These are phyloP conservation scores for Gaeumannomyces sp. DNA, from an alignment of 2,329 filamentous ascomycete species.

Conservation along the genomic window DNA sequence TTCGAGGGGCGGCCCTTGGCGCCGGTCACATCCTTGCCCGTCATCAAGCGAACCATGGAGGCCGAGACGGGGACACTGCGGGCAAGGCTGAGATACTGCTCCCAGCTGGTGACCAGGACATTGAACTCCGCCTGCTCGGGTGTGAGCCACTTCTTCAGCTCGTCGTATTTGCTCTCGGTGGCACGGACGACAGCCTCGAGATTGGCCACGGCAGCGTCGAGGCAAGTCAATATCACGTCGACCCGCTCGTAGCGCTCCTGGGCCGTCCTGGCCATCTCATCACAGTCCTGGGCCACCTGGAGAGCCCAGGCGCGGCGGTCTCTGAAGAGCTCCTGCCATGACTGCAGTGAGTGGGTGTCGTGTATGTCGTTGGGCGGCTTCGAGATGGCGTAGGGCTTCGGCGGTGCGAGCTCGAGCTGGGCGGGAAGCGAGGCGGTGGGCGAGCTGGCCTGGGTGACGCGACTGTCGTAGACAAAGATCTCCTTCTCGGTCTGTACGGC, in stretches of 20 bases:
- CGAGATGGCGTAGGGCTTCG: conserved; percentile 51
- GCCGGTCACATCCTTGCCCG: conserved; percentile 34
- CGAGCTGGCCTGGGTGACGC: conserved; percentile 56
- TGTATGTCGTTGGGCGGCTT: conserved; percentile 76
- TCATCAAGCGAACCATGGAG: conserved; percentile 62
- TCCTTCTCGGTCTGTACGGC: conserved; percentile 80
- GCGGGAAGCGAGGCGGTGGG: conserved; percentile 36
- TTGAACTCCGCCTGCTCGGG: conserved; percentile 63
- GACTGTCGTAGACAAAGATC: conserved; percentile 87
- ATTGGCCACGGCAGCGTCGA: conserved; percentile 82
- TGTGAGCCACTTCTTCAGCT: conserved; percentile 64
- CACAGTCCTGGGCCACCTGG: conserved; percentile 62
- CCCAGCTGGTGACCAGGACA: conserved; percentile 58
- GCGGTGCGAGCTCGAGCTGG: conserved; percentile 41
- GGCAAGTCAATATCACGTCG: conserved; percentile 69
- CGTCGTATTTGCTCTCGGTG: conserved; percentile 65
- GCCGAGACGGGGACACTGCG: conserved; percentile 57
- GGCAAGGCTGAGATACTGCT: conserved; percentile 60
- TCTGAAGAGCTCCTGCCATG: conserved; percentile 86
- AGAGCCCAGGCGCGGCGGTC: conserved; percentile 75
- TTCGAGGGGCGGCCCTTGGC: conserved; percentile 36
- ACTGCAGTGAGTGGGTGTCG: conserved; percentile 70
- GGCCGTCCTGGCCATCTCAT: conserved; percentile 54
- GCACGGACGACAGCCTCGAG: conserved; percentile 67
- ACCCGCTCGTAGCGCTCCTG: conserved; percentile 66